Conservation (phyloP, 1,284 basidiomycete genomes). For the Trichosporon asahii region DNA sequence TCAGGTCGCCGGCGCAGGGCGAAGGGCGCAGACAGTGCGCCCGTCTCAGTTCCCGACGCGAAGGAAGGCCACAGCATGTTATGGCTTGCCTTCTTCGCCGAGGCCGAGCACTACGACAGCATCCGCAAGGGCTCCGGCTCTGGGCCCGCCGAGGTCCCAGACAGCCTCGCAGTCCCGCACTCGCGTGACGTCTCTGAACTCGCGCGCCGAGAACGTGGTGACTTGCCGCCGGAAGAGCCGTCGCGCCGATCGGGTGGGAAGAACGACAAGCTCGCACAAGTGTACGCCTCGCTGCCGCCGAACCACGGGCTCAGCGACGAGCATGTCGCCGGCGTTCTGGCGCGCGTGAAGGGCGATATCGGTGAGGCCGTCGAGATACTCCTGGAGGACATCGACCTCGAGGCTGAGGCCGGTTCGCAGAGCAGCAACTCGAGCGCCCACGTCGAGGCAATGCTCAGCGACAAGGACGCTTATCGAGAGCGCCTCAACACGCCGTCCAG, state of each 20-base stretch:
- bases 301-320: constrained; percentile 30
- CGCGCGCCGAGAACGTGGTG: constrained; percentile 33
- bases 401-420: constrained; percentile 18
- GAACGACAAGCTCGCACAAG: constrained; percentile 19
- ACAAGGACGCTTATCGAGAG: constrained; percentile 16
- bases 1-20: neutral
- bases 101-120: constrained; percentile 47
- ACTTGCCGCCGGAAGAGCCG: constrained; percentile 4
- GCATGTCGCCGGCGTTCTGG: constrained; percentile 29
- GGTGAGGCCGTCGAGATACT: constrained; percentile 43
- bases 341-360: constrained; percentile 38
- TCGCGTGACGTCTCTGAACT: constrained; percentile 37
- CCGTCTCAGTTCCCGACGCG: neutral
- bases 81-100: constrained; percentile 47
- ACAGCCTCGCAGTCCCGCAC: constrained; percentile 39
- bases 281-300: constrained; percentile 36
- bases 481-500: constrained; percentile 11
- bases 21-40: neutral
- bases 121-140: constrained; percentile 32
- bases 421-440: constrained; percentile 7
- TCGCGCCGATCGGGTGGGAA: neutral
- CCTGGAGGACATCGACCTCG: constrained; percentile 35
- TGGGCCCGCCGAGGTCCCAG: constrained; percentile 44
- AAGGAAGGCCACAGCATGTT: constrained; percentile 36
- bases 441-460: constrained; percentile 11